Conservation (phyloP, 257 asterid genomes). For the Oldenlandia corymbosa region DNA sequence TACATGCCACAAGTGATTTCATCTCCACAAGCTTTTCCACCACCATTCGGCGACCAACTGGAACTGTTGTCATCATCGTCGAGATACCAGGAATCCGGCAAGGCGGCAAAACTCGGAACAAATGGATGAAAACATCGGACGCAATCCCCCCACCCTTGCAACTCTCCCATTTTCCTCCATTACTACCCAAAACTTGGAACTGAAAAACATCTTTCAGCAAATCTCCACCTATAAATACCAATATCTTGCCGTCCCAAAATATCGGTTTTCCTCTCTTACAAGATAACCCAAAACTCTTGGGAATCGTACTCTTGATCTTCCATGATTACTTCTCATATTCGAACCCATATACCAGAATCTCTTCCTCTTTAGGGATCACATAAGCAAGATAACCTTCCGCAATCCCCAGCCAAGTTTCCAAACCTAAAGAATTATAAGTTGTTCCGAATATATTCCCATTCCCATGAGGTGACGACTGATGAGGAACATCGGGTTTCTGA, state of each 20-base stretch:
- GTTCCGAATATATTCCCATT: too few relatives aligned
- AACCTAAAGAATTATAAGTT: neutral
- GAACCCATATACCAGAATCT: neutral
- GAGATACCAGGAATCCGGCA: neutral
- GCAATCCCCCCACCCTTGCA: neutral
- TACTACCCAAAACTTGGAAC: neutral
- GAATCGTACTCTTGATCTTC: neutral
- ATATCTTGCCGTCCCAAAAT: neutral
- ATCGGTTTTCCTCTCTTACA: neutral
- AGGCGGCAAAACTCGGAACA: neutral
- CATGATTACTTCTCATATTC: neutral
- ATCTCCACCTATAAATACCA: neutral
- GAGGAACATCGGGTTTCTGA: neutral
- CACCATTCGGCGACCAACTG: neutral
- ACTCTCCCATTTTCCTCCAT: neutral
- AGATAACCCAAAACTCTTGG: neutral
- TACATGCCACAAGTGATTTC: too few relatives aligned
- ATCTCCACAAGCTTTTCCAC: too few relatives aligned
- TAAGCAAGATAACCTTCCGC: slow-evolving; percentile 5
- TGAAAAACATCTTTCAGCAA: neutral
- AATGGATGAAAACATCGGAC: neutral
- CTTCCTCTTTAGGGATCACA: neutral
- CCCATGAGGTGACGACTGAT: too few relatives aligned
- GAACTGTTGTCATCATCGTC: neutral
- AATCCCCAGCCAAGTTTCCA: neutral